These are phyloP conservation scores for Kodamaea alishanica DNA, from an alignment of 1,139 yeast genomes.

Conservation along the genomic window DNA sequence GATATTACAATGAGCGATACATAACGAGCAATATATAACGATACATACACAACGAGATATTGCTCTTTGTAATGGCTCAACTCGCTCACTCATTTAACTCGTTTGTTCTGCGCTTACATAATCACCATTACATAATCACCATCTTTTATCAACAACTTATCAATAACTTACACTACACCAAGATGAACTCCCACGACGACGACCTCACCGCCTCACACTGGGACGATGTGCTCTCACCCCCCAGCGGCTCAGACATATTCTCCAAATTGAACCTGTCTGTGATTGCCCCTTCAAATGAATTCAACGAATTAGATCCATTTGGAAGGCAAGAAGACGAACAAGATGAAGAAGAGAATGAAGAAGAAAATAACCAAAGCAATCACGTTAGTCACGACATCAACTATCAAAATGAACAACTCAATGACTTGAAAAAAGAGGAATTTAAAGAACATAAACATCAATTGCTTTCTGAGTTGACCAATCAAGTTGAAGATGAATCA, in stretches of 20 bases:
- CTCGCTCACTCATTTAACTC: too few species aligned
- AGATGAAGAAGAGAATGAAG: slow-evolving; percentile 15
- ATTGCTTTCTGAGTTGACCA: slow-evolving; percentile 35
- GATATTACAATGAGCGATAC: too few species aligned
- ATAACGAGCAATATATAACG: too few species aligned
- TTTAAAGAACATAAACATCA: slow-evolving; percentile 35
- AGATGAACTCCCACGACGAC: slow-evolving; percentile 19
- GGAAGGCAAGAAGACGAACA: slow-evolving; percentile 17
- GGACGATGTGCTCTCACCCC: slow-evolving; percentile 24
- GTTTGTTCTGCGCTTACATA: too few species aligned
- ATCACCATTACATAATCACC: too few species aligned
- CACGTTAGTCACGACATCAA: slow-evolving; percentile 5
- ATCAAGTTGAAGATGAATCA: slow-evolving; percentile 26
- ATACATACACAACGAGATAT: too few species aligned
- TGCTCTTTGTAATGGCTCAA: too few species aligned
- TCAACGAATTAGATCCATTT: slow-evolving; percentile 23
- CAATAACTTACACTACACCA: not conserved
- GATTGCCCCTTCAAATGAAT: slow-evolving; percentile 21
- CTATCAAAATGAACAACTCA: slow-evolving; percentile 26
- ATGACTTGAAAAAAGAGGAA: slow-evolving; percentile 33
- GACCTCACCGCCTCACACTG: slow-evolving; percentile 29
- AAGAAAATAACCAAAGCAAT: slow-evolving; percentile 10
- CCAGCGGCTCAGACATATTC: slow-evolving; percentile 10
- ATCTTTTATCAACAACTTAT: too few species aligned
- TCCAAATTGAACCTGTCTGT: slow-evolving; percentile 8